Base-by-base conservation (phyloP, 2,329 filamentous ascomycete species). In the Talaromyces sp. region DNA sequence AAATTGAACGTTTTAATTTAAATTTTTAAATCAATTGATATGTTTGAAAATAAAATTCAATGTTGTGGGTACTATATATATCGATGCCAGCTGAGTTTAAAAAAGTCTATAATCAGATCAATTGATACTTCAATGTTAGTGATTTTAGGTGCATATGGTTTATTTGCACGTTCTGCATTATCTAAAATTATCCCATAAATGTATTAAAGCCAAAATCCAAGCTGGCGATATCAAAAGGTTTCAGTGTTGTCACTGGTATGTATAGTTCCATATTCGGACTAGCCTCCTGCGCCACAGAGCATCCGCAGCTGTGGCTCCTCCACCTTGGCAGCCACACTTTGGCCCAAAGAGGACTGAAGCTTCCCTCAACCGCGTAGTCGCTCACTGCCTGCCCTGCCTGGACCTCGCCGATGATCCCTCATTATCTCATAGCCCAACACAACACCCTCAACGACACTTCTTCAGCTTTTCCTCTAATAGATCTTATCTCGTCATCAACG, bases 281-380 rank as follows among this genome's bases (percentile, higher is more conserved):
- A 25, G 42, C 25, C 1, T 3, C 15, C 5, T 19, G 44, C 44
- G 44, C 44, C 44, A 47, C 44, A 47, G 39, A 1, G 8, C 7
- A 22, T 15, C 11, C n/a, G 19, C 19, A 47, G 44, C 7, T 30
- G 49, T 53, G 49, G 49, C 49, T 53, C 15, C 17, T 28, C 25
- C 10, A 27, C 25, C 7, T 8, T 17, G 19, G 22, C 49, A 53
- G 49, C 49, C 49, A 53, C 49, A 53, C 49, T 53, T 30, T 53
- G 25, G 49, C 49, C 49, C 49, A 53, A 53, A 53, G 25, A 53
- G 49, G 49, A 53, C 49, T 53, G 49, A 53, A 53, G 49, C 49
- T 53, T 53, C 49, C 49, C 49, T n/a, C 11, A 53, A 53, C 49
- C 49, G 49, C 49, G 49, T 53, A 27, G 49, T 53, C 49, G 44